These are phyloP conservation scores for Viola odorata DNA, from an alignment of 345 rosid genomes.

Conservation along the genomic window DNA sequence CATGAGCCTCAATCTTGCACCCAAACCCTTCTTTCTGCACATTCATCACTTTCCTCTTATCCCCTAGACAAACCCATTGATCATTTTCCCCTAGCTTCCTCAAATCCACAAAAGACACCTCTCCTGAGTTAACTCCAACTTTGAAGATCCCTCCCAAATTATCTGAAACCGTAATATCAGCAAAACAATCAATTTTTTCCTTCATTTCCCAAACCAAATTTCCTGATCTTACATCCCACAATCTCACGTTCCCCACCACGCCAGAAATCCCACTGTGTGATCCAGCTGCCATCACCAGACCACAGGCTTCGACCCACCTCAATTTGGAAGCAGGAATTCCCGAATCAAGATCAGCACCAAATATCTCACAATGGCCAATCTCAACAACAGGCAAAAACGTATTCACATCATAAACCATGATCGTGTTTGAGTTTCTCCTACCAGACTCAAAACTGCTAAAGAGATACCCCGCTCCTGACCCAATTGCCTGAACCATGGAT, in stretches of 20 bases:
- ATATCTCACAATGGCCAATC: slow-evolving; percentile 68
- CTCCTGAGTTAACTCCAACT: slow-evolving; percentile 72
- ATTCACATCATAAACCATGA: slow-evolving; percentile 70
- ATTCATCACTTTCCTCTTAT: slow-evolving; percentile 39
- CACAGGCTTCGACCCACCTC: slow-evolving; percentile 58
- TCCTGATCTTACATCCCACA: slow-evolving; percentile 84
- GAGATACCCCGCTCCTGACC: slow-evolving; percentile 47
- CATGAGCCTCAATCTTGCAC: slow-evolving; percentile 70
- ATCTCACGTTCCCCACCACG: slow-evolving; percentile 52
- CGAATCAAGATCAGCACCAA: slow-evolving; percentile 67
- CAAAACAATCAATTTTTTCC: slow-evolving; percentile 76
- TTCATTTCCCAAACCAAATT: slow-evolving; percentile 66
- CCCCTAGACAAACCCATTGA: slow-evolving; percentile 69
- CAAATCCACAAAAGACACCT: slow-evolving; percentile 57
- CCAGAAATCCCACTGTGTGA: slow-evolving; percentile 88
- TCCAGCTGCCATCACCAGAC: slow-evolving; percentile 76
- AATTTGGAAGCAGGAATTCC: slow-evolving; percentile 77
- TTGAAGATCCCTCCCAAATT: slow-evolving; percentile 58
- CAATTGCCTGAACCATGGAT: slow-evolving; percentile 82
- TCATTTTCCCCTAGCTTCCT: slow-evolving; percentile 44
- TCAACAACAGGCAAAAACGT: slow-evolving; percentile 57
- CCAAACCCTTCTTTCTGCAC: slow-evolving; percentile 81
- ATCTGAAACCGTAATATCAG: slow-evolving; percentile 74
- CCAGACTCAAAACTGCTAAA: slow-evolving; percentile 92
- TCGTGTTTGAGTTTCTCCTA: slow-evolving; percentile 74